Evolutionary conservation across 2,329 filamentous ascomycete species (phyloP), one percentile per base, ranked within the genome.

Genomic region (Alternaria conjuncta): DNA sequence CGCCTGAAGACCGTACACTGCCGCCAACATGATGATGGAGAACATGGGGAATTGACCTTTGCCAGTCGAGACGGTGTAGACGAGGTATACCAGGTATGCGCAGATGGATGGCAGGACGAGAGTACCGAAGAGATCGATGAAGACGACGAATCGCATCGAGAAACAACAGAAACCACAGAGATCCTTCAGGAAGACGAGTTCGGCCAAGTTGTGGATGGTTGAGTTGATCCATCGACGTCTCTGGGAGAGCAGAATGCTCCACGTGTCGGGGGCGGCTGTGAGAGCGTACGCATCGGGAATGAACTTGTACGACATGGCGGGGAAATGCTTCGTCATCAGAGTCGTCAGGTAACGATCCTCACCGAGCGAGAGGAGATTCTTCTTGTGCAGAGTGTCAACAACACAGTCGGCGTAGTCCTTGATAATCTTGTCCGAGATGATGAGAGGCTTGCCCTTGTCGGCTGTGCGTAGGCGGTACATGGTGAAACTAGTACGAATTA

Each of bases 171-270:
- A 99, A 71, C 96, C 96, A 78, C 96, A 99, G 81, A 99, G 90
- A 75, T 99, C 94, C 79, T 94, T 91, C 50, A 99, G 86, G 74
- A 91, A 91, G 78, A 97, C 90, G 76, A 99, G 84, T 80, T 99
- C 96, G 25, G 91, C 92, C 77, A 99, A 82, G 79, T 99, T 99
- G 86, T 99, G 96, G 65, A 99, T 91, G 10, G 96, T 99, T 1
- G 96, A 98, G 83, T 99, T 99, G 81, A 99, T 99, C 96, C 96
- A 99, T 79, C 96, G 92, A 85, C 96, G 94, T 86, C 96, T 90
- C 80, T 99, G 96, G n/a, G 96, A 99, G 30, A 99, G 86, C 72
- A 99, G 83, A 73, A 99, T 93, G 75, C 90, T 92, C 93, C 94
- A 99, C 23, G 91, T 92, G 75, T 98, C 94, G 3, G 96, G 96